Evolutionary conservation across 2,329 filamentous ascomycete species (phyloP).

Genomic region (Claviceps monticola): DNA sequence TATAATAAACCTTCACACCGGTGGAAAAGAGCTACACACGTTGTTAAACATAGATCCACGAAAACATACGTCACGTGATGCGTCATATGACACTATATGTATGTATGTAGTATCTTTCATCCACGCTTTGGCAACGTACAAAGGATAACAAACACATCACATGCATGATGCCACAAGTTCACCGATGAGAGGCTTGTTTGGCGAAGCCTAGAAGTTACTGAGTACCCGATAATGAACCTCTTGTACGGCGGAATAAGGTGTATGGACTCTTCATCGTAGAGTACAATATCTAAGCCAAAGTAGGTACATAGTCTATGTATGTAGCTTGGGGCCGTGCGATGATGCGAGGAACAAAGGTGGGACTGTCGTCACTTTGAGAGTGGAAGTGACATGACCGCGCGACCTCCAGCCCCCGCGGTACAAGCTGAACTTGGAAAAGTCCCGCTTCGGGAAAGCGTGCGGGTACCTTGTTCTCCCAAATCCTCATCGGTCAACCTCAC

Average conservation of each 20-base stretch:
- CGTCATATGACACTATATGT: not conserved
- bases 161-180: not conserved
- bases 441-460: slow-evolving; percentile 24
- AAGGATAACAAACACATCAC: not conserved
- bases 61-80: not conserved
- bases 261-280: too few species aligned
- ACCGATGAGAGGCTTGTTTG: not conserved
- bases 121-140: not conserved
- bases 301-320: too few species aligned
- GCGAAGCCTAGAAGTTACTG: not conserved
- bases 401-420: not conserved
- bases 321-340: too few species aligned
- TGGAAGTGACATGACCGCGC: too few species aligned
- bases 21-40: too few species aligned
- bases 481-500: slow-evolving; percentile 35
- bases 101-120: not conserved
- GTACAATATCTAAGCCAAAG: too few species aligned
- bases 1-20: too few species aligned
- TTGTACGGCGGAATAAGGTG: too few species aligned
- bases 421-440: slow-evolving; percentile 12
- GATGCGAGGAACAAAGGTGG: too few species aligned
- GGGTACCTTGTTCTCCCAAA: slow-evolving; percentile 26
- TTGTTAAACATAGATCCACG: too few species aligned
- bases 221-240: not conserved
- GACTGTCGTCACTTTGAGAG: too few species aligned